Conservation (phyloP, 768 basidiomycete genomes). For the Sporobolomyces roseus region DNA sequence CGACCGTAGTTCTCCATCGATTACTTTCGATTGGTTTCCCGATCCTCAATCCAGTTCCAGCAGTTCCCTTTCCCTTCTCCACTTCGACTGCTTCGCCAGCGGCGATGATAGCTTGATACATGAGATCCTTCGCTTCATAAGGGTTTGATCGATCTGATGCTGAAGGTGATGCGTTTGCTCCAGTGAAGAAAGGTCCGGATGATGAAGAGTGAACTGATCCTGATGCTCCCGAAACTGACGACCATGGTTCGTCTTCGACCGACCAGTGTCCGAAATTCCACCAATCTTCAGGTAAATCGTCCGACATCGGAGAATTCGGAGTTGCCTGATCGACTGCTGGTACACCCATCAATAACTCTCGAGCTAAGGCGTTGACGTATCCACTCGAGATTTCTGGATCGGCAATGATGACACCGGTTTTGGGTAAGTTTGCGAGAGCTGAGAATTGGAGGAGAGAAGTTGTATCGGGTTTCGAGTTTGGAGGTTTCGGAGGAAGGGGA, state of each 20-base stretch:
- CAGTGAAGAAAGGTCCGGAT: slow-evolving; percentile 28
- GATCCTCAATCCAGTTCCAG: slow-evolving; percentile 20
- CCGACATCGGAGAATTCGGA: slow-evolving; percentile 3
- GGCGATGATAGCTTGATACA: slow-evolving; percentile 11
- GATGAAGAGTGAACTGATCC: slow-evolving; percentile 9
- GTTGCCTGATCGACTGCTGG: not conserved
- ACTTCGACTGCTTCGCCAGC: slow-evolving; percentile 17
- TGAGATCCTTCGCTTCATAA: slow-evolving; percentile 27
- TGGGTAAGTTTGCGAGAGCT: slow-evolving; percentile 29
- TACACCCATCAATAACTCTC: slow-evolving; percentile 40
- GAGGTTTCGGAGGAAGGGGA: not conserved
- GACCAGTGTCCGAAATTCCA: slow-evolving; percentile 26
- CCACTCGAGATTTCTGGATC: slow-evolving; percentile 29
- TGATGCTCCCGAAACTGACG: slow-evolving; percentile 1
- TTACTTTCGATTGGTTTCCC: slow-evolving; percentile 12
- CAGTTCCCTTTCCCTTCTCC: slow-evolving; percentile 20
- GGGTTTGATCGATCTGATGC: slow-evolving; percentile 20
- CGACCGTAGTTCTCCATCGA: slow-evolving; percentile 15
- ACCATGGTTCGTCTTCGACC: slow-evolving; percentile 30
- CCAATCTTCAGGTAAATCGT: slow-evolving; percentile 10
- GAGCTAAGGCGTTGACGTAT: slow-evolving; percentile 38
- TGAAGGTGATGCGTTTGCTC: not conserved
- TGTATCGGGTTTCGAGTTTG: not conserved
- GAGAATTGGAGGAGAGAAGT: slow-evolving; percentile 26
- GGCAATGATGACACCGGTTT: slow-evolving; percentile 37